Conservation (phyloP, 768 basidiomycete genomes). For the Podaxis sp. region DNA sequence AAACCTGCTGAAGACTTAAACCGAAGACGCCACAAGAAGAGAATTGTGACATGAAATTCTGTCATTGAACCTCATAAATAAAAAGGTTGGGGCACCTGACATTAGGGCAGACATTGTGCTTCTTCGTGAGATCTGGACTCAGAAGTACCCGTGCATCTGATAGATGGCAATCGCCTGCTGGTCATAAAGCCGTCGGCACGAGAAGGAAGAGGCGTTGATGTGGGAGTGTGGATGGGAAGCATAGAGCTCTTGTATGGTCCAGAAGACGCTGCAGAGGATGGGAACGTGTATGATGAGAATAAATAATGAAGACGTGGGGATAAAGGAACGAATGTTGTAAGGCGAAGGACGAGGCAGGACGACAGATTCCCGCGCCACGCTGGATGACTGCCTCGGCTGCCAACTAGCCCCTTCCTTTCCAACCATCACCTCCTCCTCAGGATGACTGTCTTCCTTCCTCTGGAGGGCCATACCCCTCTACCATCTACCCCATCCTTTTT, state of each 20-base stretch:
- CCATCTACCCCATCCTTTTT: constrained; percentile 61
- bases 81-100: background rate
- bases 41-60: no score
- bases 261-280: background rate
- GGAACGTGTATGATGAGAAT: background rate
- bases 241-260: background rate
- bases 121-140: background rate
- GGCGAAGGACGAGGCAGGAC: background rate
- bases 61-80: background rate
- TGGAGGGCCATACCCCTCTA: constrained; percentile 45
- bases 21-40: background rate
- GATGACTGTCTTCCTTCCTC: constrained; percentile 69
- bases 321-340: background rate
- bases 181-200: background rate
- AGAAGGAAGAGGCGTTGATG: background rate
- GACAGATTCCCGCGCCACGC: constrained; percentile 14
- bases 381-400: constrained; percentile 12
- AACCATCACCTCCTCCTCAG: constrained; percentile 10
- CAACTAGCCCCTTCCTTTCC: constrained; percentile 13
- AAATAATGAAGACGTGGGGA: background rate
- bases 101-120: background rate
- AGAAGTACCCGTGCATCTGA: background rate
- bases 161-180: background rate
- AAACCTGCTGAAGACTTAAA: background rate
- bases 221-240: background rate